Percentiles rank a stretch among this genome's conserved stretches.
These are phyloP conservation scores for Acorus calamus DNA, from an alignment of 106 monocot species.

Conservation along the genomic window DNA sequence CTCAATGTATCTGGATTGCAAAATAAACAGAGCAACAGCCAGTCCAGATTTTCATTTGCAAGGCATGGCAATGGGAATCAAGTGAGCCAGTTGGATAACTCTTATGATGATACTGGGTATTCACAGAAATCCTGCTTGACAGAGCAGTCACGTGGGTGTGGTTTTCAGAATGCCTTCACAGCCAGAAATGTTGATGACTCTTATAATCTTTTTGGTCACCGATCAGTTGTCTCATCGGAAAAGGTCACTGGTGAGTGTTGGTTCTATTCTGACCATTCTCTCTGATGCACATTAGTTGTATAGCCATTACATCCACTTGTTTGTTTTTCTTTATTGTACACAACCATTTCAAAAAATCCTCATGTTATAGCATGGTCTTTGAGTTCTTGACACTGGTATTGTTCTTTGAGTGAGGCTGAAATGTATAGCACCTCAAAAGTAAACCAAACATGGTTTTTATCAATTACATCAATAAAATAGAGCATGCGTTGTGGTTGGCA, in stretches of 20 bases:
- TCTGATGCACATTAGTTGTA: background rate
- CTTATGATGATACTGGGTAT: constrained; percentile 10
- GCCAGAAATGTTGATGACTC: constrained; percentile 1
- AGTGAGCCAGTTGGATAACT: constrained; percentile 3
- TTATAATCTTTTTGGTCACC: background rate
- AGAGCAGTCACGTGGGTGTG: constrained; percentile 8
- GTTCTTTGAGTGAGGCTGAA: too few relatives aligned
- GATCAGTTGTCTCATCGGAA: constrained; percentile 8
- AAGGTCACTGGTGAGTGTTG: constrained; percentile 20
- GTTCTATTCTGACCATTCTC: background rate
- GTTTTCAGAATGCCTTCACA: constrained; percentile 16
- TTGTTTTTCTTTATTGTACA: too few relatives aligned
- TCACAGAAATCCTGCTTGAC: constrained; percentile 2
- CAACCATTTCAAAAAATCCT: too few relatives aligned
- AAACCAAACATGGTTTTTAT: too few relatives aligned
- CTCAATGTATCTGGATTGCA: constrained; percentile 18
- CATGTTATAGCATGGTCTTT: too few relatives aligned
- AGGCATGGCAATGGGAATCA: constrained; percentile 39
- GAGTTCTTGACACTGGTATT: too few relatives aligned
- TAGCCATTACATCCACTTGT: too few relatives aligned
- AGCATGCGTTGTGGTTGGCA: too few relatives aligned
- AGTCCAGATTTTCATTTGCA: constrained; percentile 81
- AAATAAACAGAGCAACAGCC: constrained; percentile 27
- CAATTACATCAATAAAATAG: too few relatives aligned
- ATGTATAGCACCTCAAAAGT: too few relatives aligned